phyloP scores from a whole-genome alignment of 176 grass and related monocot species.

The Pontederia crassipes region DNA sequence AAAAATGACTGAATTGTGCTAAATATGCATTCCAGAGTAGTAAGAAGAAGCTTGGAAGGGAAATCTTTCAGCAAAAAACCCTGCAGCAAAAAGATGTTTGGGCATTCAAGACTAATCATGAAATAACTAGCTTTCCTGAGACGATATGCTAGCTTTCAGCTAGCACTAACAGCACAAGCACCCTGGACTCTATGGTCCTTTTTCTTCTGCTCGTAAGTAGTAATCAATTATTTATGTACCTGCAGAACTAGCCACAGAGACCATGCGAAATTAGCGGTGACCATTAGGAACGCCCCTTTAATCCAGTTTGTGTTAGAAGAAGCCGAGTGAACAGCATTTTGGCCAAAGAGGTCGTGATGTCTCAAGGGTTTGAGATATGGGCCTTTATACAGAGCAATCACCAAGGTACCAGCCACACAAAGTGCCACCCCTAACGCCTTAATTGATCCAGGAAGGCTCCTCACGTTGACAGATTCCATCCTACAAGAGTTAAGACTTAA shows the following conservation, averaged over 20 bases:
- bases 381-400: slow-evolving; percentile 45
- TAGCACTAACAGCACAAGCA: too few species aligned
- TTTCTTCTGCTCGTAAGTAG: too few species aligned
- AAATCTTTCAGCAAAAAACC: slow-evolving; percentile 41
- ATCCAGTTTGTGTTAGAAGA: slow-evolving; percentile 32
- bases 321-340: neutral
- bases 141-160: too few species aligned
- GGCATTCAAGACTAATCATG: neutral
- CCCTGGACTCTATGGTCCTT: too few species aligned
- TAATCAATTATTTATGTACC: slow-evolving; percentile 13
- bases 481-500: slow-evolving; percentile 7
- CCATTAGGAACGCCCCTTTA: slow-evolving; percentile 44
- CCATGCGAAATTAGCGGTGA: slow-evolving; percentile 39
- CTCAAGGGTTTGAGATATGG: slow-evolving; percentile 36
- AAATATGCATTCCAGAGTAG: slow-evolving; percentile 29
- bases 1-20: slow-evolving; percentile 52
- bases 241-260: slow-evolving; percentile 62
- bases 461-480: slow-evolving; percentile 42
- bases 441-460: slow-evolving; percentile 25
- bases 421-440: slow-evolving; percentile 37
- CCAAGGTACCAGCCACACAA: slow-evolving; percentile 38
- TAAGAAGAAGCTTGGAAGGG: slow-evolving; percentile 48
- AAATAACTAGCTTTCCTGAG: too few species aligned
- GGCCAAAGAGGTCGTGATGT: slow-evolving; percentile 25
- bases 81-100: slow-evolving; percentile 11